phyloP scores from a whole-genome alignment of 1,139 yeast species.

The Yamadazyma triangularis region DNA sequence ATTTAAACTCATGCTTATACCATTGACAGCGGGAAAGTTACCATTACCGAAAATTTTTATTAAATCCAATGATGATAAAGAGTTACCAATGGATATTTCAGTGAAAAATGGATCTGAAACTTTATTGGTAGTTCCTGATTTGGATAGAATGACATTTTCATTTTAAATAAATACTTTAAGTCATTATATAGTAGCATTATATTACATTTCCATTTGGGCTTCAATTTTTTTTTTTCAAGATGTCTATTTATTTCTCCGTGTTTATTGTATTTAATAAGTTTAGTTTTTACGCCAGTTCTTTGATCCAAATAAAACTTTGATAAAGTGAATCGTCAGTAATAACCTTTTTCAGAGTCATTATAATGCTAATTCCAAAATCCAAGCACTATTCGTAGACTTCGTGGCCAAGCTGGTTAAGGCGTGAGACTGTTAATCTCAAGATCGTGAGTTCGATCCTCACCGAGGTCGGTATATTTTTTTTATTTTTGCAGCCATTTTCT shows the following conservation, averaged over 20 bases:
- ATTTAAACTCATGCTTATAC: conserved; percentile 53
- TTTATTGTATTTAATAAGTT: too few species aligned
- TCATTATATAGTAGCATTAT: too few species aligned
- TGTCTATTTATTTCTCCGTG: too few species aligned
- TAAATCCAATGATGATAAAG: conserved; percentile 13
- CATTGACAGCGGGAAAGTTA: conserved; percentile 72
- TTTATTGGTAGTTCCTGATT: conserved; percentile 68
- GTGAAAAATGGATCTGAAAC: conserved; percentile 66
- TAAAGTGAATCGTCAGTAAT: too few species aligned
- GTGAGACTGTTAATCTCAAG: conserved; percentile 37
- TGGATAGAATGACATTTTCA: conserved; percentile 56
- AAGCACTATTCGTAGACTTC: conserved; percentile 20
- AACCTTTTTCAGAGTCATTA: too few species aligned
- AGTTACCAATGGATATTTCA: conserved; percentile 51
- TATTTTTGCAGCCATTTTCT: conserved; percentile 1
- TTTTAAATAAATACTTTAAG: too few species aligned
- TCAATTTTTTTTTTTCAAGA: too few species aligned
- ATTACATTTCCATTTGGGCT: too few species aligned
- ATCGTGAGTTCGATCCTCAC: conserved; percentile 36
- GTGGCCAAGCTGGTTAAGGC: conserved; percentile 42
- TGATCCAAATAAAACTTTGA: too few species aligned
- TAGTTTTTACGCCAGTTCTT: too few species aligned
- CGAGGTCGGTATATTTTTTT: conserved; percentile 19
- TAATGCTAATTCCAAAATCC: too few species aligned
- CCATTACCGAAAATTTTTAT: conserved; percentile 63